Evolutionary conservation across 2,329 filamentous ascomycete species (phyloP).

Genomic region (Fusarium oligoseptatum): DNA sequence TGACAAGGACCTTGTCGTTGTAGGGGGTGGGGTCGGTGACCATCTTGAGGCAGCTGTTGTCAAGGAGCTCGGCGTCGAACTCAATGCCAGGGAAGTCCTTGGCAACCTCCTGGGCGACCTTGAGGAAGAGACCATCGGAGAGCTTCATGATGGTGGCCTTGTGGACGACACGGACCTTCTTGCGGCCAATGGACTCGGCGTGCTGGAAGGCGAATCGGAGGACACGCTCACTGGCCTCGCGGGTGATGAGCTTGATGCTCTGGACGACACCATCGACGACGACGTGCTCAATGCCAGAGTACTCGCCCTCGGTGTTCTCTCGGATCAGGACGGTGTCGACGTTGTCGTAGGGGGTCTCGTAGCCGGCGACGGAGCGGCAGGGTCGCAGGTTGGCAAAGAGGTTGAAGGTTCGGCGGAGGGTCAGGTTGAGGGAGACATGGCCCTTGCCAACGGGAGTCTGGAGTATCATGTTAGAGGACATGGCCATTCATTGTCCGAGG

Average conservation of each 20-base stretch:
- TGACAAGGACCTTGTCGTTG: conserved; percentile 99
- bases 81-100: conserved; percentile 97
- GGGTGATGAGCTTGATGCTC: conserved; percentile 99
- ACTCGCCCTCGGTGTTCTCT: conserved; percentile 99
- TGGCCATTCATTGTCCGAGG: not conserved
- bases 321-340: conserved; percentile 98
- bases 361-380: conserved; percentile 95
- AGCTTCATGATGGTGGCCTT: conserved; percentile 99
- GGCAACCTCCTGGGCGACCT: conserved; percentile 84
- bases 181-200: conserved; percentile 91
- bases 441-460: conserved; percentile 97
- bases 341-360: conserved; percentile 97
- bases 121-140: conserved; percentile 98
- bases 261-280: conserved; percentile 98
- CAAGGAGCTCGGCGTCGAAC: conserved; percentile 97
- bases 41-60: conserved; percentile 99
- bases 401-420: conserved; percentile 98
- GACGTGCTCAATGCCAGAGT: conserved; percentile 98
- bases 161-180: conserved; percentile 97
- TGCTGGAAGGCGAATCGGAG: conserved; percentile 99
- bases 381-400: conserved; percentile 99
- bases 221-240: conserved; percentile 93
- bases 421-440: conserved; percentile 98
- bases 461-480: conserved; percentile 31
- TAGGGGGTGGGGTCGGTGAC: conserved; percentile 95